phyloP scores from a whole-genome alignment of 495 filamentous ascomycete genomes.

The Penicillium steckii region DNA sequence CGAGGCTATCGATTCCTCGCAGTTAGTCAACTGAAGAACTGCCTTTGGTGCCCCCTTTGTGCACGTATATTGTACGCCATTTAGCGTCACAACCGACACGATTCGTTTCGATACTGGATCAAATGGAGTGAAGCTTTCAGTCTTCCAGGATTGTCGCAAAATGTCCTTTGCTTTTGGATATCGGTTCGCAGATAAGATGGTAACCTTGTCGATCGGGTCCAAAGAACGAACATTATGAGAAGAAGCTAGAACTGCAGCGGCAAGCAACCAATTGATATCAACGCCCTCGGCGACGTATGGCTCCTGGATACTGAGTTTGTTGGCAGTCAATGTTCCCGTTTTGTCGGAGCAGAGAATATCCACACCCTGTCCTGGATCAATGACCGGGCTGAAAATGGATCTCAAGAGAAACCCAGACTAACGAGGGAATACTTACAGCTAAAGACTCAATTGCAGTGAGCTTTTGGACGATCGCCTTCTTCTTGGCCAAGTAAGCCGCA shows the following conservation, averaged over 20 bases:
- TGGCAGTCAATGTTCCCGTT: slow-evolving; percentile 72
- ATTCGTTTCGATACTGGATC: slow-evolving; percentile 76
- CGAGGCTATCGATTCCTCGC: slow-evolving; percentile 56
- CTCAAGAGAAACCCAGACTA: background rate
- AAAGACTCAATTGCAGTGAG: slow-evolving; percentile 92
- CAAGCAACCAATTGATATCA: slow-evolving; percentile 75
- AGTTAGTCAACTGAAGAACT: slow-evolving; percentile 60
- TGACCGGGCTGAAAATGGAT: background rate
- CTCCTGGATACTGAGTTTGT: slow-evolving; percentile 68
- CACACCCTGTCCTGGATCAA: slow-evolving; percentile 57
- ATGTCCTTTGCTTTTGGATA: slow-evolving; percentile 69
- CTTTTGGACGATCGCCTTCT: slow-evolving; percentile 96
- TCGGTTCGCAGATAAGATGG: slow-evolving; percentile 63
- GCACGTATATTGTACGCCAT: slow-evolving; percentile 62
- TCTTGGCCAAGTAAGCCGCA: slow-evolving; percentile 89
- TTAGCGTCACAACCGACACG: slow-evolving; percentile 59
- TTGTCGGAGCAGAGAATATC: slow-evolving; percentile 98
- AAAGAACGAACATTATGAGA: slow-evolving; percentile 72
- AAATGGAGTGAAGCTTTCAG: slow-evolving; percentile 69
- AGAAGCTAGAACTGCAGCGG: slow-evolving; percentile 66
- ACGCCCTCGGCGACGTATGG: slow-evolving; percentile 70
- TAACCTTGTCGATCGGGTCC: slow-evolving; percentile 74
- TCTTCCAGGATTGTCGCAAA: slow-evolving; percentile 63
- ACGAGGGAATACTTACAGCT: slow-evolving; percentile 50
- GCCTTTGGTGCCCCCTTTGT: slow-evolving; percentile 74